Conservation (phyloP, 352 stramenopile species). For the Globisporangium nunn region DNA sequence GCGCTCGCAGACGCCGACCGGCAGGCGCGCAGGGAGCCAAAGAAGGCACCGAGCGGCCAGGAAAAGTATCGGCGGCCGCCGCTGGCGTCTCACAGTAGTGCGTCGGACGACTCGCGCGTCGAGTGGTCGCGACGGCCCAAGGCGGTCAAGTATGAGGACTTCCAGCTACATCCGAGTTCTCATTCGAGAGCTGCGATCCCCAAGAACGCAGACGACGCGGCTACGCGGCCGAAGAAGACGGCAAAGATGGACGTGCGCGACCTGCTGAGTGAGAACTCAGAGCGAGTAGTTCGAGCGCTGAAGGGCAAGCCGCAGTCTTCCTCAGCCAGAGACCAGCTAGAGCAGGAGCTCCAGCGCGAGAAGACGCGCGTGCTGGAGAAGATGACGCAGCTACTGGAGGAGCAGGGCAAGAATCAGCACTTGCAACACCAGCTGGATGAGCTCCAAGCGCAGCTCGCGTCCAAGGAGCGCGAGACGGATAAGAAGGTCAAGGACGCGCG, state of each 20-base stretch:
- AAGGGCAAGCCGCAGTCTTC: not conserved
- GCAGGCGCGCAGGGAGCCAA: no score
- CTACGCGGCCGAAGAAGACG: not conserved
- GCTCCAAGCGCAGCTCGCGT: constrained; percentile 27
- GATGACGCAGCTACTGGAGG: constrained; percentile 57
- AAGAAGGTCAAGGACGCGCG: constrained; percentile 11
- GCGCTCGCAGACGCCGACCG: not conserved
- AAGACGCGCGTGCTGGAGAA: constrained; percentile 65
- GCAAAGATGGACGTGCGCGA: constrained; percentile 13
- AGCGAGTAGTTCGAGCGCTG: not conserved
- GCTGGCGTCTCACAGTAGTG: constrained; percentile 9
- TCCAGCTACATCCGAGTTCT: not conserved
- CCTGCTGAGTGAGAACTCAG: constrained; percentile 9
- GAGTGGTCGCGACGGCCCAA: constrained; percentile 7
- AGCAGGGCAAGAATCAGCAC: constrained; percentile 58
- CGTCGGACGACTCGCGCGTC: constrained; percentile 1
- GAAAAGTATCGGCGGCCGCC: not conserved
- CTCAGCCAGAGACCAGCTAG: constrained; percentile 13
- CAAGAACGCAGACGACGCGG: not conserved
- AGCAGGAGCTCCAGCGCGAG: constrained; percentile 51
- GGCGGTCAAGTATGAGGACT: not conserved
- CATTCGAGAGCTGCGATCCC: not conserved
- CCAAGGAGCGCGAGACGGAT: constrained; percentile 19
- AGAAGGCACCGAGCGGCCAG: not conserved
- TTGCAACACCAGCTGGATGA: constrained; percentile 34